Conservation (phyloP, 2,329 filamentous ascomycete genomes). For the Fusarium liriodendri region DNA sequence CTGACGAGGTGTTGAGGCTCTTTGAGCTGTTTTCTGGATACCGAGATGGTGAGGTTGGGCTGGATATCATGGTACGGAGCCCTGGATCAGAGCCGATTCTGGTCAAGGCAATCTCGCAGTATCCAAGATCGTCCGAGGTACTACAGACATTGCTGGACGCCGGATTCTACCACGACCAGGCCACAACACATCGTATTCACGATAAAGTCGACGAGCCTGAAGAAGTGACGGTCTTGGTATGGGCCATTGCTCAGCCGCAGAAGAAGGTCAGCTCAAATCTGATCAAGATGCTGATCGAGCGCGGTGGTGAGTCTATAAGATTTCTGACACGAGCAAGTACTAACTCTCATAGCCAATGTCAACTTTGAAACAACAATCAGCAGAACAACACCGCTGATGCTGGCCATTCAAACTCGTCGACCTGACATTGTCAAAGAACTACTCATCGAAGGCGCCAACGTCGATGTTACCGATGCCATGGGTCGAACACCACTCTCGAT, state of each 20-base stretch:
- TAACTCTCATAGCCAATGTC: conserved; percentile 60
- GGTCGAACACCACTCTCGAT: conserved; percentile 71
- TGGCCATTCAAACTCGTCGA: conserved; percentile 67
- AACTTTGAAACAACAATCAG: conserved; percentile 65
- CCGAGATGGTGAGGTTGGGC: conserved; percentile 56
- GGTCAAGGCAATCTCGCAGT: conserved; percentile 64
- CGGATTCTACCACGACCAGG: conserved; percentile 70
- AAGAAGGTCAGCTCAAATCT: conserved; percentile 70
- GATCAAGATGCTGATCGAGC: conserved; percentile 66
- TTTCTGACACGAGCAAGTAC: not conserved
- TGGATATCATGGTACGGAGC: conserved; percentile 62
- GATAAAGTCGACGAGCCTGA: conserved; percentile 63
- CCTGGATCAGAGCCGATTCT: conserved; percentile 60
- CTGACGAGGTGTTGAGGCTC: conserved; percentile 62
- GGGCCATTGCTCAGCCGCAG: conserved; percentile 71
- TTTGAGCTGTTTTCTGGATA: conserved; percentile 65
- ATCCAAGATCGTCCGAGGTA: conserved; percentile 65
- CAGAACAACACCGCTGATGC: conserved; percentile 67
- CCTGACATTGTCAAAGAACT: conserved; percentile 68
- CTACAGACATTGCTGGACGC: conserved; percentile 64
- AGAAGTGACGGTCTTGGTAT: conserved; percentile 66
- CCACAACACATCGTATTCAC: conserved; percentile 55
- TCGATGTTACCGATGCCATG: conserved; percentile 66
- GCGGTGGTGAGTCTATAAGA: conserved; percentile 48
- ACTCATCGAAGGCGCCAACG: conserved; percentile 68